phyloP scores from a whole-genome alignment of 192 early-diverging fungal species.

The Diversispora epigaea region DNA sequence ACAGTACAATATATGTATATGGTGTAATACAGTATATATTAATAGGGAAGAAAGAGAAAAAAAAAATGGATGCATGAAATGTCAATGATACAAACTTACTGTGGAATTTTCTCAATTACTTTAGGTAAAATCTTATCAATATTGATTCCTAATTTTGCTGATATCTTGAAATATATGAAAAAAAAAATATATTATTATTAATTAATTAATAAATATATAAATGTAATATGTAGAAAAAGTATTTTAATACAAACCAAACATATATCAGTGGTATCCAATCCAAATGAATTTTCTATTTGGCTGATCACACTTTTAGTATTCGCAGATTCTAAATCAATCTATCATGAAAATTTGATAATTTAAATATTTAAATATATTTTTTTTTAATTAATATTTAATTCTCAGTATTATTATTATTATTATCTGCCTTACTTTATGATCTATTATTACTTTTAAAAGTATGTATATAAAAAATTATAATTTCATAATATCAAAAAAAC shows the following conservation, averaged over 20 bases:
- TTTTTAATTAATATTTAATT: too few species aligned
- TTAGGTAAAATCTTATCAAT: conserved; percentile 71
- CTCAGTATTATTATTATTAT: background rate
- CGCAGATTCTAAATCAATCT: conserved; percentile 88
- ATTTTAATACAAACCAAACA: conserved; percentile 36
- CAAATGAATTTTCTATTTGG: conserved; percentile 88
- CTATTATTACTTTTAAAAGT: too few species aligned
- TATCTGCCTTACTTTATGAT: background rate
- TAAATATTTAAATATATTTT: background rate
- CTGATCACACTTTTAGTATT: conserved; percentile 71
- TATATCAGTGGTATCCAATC: conserved; percentile 66
- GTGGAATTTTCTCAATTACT: conserved; percentile 78
- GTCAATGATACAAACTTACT: conserved; percentile 36
- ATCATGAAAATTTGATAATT: too few species aligned
- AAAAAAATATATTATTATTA: background rate
- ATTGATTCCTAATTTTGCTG: conserved; percentile 83
- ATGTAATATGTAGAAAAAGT: background rate
- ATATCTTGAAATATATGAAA: conserved; percentile 54
- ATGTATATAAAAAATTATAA: too few species aligned
- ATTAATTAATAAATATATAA: background rate
- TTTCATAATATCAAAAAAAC: too few species aligned
- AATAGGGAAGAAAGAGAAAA: background rate
- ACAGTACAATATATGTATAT: background rate
- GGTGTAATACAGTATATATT: too few species aligned
- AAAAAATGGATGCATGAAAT: background rate